These are phyloP conservation scores for Pseudogymnoascus sp. DNA, from an alignment of 2,329 filamentous ascomycete genomes.

Conservation along the genomic window DNA sequence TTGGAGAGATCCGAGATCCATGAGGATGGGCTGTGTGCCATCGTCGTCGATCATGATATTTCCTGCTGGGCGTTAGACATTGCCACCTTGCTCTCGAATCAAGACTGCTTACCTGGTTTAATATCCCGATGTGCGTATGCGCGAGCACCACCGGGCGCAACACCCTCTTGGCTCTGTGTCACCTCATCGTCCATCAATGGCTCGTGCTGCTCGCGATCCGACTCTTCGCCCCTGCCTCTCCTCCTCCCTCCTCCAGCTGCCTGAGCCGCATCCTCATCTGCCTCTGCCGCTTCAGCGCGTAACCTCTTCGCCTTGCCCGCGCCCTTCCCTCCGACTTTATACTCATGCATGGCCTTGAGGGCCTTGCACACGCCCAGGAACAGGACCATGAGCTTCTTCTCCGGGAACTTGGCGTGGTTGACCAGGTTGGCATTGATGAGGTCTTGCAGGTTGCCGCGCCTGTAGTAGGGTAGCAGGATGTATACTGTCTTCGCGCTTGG, in stretches of 20 bases:
- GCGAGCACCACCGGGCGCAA: slow-evolving; percentile 59
- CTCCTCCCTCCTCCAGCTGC: slow-evolving; percentile 35
- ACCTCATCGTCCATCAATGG: slow-evolving; percentile 78
- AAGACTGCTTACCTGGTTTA: slow-evolving; percentile 68
- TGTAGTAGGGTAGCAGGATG: slow-evolving; percentile 91
- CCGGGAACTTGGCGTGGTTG: slow-evolving; percentile 86
- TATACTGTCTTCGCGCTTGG: slow-evolving; percentile 86
- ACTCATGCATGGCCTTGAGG: slow-evolving; percentile 85
- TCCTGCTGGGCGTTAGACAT: slow-evolving; percentile 36
- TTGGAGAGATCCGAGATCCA: slow-evolving; percentile 91
- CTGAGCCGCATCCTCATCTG: slow-evolving; percentile 36
- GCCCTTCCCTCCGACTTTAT: slow-evolving; percentile 53
- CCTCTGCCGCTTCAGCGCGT: slow-evolving; percentile 29
- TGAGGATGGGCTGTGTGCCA: slow-evolving; percentile 81
- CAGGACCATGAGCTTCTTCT: slow-evolving; percentile 77
- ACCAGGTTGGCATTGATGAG: slow-evolving; percentile 98
- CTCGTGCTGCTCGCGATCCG: slow-evolving; percentile 68
- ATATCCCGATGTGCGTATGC: slow-evolving; percentile 95
- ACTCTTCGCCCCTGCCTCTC: slow-evolving; percentile 41
- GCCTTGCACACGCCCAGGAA: slow-evolving; percentile 90
- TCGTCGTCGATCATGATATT: slow-evolving; percentile 99
- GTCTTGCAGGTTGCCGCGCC: slow-evolving; percentile 91
- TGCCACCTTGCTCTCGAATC: background rate
- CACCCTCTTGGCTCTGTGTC: slow-evolving; percentile 57
- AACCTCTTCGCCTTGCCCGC: slow-evolving; percentile 41